Evolutionary conservation across 2,329 filamentous ascomycete genomes (phyloP), one percentile per base, ranked within the genome.

Genomic region (Tolypocladium album): DNA sequence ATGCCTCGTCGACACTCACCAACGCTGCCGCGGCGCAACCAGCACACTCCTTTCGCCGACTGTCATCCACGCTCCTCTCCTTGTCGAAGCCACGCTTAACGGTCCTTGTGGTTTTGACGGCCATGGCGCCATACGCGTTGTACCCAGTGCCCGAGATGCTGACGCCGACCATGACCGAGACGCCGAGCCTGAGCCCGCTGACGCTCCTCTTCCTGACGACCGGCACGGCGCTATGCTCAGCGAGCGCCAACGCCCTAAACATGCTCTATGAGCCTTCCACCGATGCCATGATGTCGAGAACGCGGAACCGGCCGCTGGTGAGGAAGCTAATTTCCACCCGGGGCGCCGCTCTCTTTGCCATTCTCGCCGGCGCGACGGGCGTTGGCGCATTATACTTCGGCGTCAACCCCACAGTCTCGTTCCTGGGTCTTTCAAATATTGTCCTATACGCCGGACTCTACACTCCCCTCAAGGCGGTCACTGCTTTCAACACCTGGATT

Each of bases 71-170:
- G 38, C 91, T 91, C 68, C 87, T 99, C 64, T 90, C 94, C 34
- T 86, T 99, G 65, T 89, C 92, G n/a, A 99, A 99, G 72, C 94
- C 94, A 4, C 91, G 93, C 58, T 85, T 99, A 56, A 93, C 91
- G 9, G 88, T 95, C 67, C 86, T 99, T 55, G 88, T 99, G 63
- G 88, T 96, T 39, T 86, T 99, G 56, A 91, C 91, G 0, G 90
- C 93, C 36, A 96, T 94, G 72, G 89, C 90, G 2, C 85, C 93
- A 3, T 99, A 97, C 74, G 90, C 91, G 20, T 80, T 99, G 60
- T 99, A 97, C 72, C 94, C 94, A 0, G 89, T 96, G 2, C 92
- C 93, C 2, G 88, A 90, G 59, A 86, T 97, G 64, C 85, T 99
- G 58, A 83, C 84, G 47, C 85, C 89, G 12, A 81, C 85, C 22